Base-by-base conservation (phyloP, 805 yeast species). In the Ogataea henricii region DNA sequence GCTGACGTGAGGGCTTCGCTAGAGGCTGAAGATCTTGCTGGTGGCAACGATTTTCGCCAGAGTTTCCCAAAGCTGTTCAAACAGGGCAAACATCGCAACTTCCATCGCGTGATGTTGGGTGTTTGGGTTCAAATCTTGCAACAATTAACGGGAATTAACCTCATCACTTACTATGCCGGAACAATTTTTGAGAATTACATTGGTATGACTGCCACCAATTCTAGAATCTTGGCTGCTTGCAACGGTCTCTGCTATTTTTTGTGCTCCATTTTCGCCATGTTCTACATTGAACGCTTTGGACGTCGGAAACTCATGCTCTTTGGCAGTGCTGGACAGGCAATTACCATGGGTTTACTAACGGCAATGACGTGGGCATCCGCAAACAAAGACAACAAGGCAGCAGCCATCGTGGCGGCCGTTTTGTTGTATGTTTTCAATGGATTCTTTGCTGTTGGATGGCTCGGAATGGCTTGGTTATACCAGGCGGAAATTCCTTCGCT, bases 401-500 rank as follows among this genome's bases (percentile, higher is more conserved):
- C 76, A 4, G 72, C 70, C 39, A 60, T 71, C 41, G 80, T 68
- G 6, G 77, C 81, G n/a, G 78, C 81, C 1, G 68, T 75, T 1
- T 68, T 77, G 54, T 64, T 77, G 45, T 78, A 76, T 52, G 66
- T 72, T 10, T 74, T 74, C 58, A 73, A 74, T 63, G 62, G 75
- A 12, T 73, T 72, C 55, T 78, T 77, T 52, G 82, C 77, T 3
- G 56, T 76, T 21, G 76, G 81, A 1, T 61, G 74, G 71, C 66
- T 79, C 56, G 69, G 75, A 14, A 69, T 72, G 57, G 63, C 77
- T 27, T 78, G 81, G 81, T 62, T 81, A 52, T 78, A 76, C 47
- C 81, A 80, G n/a, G 81, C 87, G 5, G 87, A 82, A 58, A 64
- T 82, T 30, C 69, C 77, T 43, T 78, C 87, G 1, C 68, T 79